phyloP scores from a whole-genome alignment of 2,329 filamentous ascomycete genomes.

The Colletotrichum endophyticum region DNA sequence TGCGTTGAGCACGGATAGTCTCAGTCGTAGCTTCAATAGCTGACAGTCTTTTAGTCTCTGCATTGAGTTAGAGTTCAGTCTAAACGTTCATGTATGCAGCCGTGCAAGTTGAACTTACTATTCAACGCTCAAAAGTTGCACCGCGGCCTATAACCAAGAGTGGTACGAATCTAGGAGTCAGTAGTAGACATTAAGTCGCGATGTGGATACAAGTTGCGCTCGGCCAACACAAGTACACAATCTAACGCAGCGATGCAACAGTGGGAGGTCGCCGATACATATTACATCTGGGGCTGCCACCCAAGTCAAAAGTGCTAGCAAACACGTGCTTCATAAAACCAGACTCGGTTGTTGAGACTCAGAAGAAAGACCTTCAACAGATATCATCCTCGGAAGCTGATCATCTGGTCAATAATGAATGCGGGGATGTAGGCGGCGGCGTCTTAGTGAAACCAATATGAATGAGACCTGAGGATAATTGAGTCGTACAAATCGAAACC shows the following conservation, averaged over 20 bases:
- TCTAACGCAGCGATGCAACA: not conserved
- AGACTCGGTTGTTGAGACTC: not conserved
- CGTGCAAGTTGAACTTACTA: rapidly evolving
- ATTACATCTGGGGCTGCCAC: not conserved
- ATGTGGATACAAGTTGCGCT: not conserved
- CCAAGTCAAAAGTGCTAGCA: not conserved
- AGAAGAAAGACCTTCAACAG: not conserved
- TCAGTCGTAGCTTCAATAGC: not conserved
- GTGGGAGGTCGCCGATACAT: not conserved
- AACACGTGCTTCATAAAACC: not conserved
- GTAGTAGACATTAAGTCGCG: not conserved
- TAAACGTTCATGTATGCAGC: not conserved
- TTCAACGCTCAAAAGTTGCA: no score
- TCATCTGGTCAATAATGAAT: not conserved
- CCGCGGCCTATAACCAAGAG: not conserved
- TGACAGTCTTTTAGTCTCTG: not conserved
- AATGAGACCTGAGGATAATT: not conserved
- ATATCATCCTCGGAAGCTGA: not conserved
- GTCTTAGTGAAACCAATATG: not conserved
- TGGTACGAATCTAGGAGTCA: not conserved
- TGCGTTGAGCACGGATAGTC: not conserved
- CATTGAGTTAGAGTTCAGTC: not conserved
- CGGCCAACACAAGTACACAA: not conserved
- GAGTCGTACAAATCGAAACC: not conserved
- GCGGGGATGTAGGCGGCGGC: not conserved